A percentile compares a stretch with the other conserved stretches of the same genome.
Evolutionary conservation across 805 yeast genomes (phyloP).

Genomic region (Candida odintsovae): DNA sequence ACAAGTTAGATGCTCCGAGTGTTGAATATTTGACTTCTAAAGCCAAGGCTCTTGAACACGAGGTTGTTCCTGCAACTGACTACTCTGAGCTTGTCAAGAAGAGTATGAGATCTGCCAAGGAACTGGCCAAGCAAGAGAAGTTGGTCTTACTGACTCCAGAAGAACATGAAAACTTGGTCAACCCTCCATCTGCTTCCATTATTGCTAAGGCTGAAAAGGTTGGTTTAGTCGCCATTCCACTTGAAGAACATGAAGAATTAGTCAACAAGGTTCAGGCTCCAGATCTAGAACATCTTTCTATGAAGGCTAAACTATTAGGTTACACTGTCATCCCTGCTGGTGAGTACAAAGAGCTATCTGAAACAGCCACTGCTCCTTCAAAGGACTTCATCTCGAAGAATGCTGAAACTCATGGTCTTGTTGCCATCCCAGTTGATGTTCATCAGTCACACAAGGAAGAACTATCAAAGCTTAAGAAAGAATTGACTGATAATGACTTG

Average conservation of each 20-base stretch:
- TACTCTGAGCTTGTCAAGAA: neutral
- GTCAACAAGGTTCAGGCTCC: constrained; percentile 7
- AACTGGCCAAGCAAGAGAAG: constrained; percentile 19
- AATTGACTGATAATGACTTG: constrained; percentile 23
- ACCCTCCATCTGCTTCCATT: constrained; percentile 12
- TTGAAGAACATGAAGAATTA: constrained; percentile 8
- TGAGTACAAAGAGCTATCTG: constrained; percentile 6
- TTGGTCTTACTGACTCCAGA: constrained; percentile 20
- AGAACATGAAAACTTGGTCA: constrained; percentile 12
- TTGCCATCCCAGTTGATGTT: constrained; percentile 10
- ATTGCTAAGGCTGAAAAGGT: constrained; percentile 2
- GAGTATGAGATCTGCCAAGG: constrained; percentile 8
- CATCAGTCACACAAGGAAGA: constrained; percentile 7
- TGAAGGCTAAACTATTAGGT: constrained; percentile 12
- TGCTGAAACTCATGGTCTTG: constrained; percentile 3
- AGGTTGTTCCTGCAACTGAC: constrained; percentile 10
- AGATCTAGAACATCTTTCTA: constrained; percentile 5
- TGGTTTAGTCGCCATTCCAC: constrained; percentile 9
- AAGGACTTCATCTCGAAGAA: constrained; percentile 6
- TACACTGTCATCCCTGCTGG: constrained; percentile 15
- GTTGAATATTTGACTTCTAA: constrained; percentile 14
- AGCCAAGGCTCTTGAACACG: constrained; percentile 13
- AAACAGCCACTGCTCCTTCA: constrained; percentile 2
- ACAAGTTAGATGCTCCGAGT: constrained; percentile 4
- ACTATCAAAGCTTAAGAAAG: constrained; percentile 18